Base-by-base conservation (phyloP, 305 asterid genomes). In the Solanum hybrid region DNA sequence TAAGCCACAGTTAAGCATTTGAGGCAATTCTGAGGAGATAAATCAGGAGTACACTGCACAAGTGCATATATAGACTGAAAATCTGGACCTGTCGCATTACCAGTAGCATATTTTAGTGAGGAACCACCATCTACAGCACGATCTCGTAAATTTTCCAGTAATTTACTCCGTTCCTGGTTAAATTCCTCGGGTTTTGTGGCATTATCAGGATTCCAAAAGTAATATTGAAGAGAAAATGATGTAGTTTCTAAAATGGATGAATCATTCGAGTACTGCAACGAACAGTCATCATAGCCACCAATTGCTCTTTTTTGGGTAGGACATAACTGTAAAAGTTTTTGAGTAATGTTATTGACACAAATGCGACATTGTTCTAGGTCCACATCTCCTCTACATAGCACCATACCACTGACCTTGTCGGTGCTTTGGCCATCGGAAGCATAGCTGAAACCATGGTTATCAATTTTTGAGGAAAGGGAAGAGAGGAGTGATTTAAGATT, bases 341-440 rank as follows among this genome's bases (percentile, higher is more conserved):
- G 14, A 5, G 78, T 2, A 7, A 89, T 14, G 24, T 71, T 78
- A 8, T 27, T 29, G 11, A 90, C 88, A 46, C 91, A 88, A 31
- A 1, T 5, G 22, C 86, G 64, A 75, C 93, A 92, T 1, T 26
- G 13, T 17, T 89, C 26, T 51, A 16, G 64, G 1, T 51, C 64
- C 22, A 90, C 85, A 75, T 90, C 93, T 5, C 92, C 91, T 73
- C 93, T 89, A 75, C 93, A 92, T 2, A 89, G 91, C 31, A 37
- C 85, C 0, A 86, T 73, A 7, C 81, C 90, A 56, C 87, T 69
- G 35, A 73, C 90, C 17, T 4, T 73, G 17, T 89, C 92, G 29
- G 78, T 8, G 10, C 10, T 66, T 42, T n/a, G 75, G 34, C 92
- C 93, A 4, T 27, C 13, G 20, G 92, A 69, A 29, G 64, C 72